A percentile compares a stretch with the other conserved stretches of the same genome.
phyloP scores from a whole-genome alignment of 2,329 filamentous ascomycete genomes.

The Neurospora crassa region DNA sequence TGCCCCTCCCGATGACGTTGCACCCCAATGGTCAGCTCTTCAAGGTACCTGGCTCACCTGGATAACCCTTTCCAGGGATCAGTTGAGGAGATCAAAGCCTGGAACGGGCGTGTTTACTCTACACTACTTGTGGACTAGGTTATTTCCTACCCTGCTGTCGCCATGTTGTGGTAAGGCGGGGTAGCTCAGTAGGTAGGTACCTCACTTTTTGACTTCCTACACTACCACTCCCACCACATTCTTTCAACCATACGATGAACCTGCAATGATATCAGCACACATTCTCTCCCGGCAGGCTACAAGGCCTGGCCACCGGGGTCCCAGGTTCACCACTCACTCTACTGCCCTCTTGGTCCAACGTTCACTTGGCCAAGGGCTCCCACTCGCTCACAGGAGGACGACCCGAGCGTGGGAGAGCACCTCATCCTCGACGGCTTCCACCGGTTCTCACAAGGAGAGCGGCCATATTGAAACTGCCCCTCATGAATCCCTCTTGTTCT shows the following conservation, averaged over 20 bases:
- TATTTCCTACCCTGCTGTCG: not conserved
- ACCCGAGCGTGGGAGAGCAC: conserved; percentile 28
- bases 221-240: not conserved
- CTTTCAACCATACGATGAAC: conserved; percentile 3
- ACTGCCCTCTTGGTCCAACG: not conserved
- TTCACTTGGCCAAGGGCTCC: not conserved
- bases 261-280: conserved; percentile 24
- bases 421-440: conserved; percentile 30
- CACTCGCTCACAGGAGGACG: not conserved
- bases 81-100: not conserved
- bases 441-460: conserved; percentile 43
- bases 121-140: no score
- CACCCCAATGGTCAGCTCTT: not conserved
- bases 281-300: conserved; percentile 25
- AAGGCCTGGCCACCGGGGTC: conserved; percentile 16
- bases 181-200: not conserved
- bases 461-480: conserved; percentile 72
- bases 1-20: not conserved
- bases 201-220: not conserved
- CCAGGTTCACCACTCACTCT: conserved; percentile 11
- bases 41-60: not conserved
- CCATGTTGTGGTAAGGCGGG: not conserved
- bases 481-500: conserved; percentile 79
- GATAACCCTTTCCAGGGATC: not conserved
- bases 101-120: not conserved